Base-by-base conservation (phyloP, 148 eudicot species). In the Chenopodium quinoa region DNA sequence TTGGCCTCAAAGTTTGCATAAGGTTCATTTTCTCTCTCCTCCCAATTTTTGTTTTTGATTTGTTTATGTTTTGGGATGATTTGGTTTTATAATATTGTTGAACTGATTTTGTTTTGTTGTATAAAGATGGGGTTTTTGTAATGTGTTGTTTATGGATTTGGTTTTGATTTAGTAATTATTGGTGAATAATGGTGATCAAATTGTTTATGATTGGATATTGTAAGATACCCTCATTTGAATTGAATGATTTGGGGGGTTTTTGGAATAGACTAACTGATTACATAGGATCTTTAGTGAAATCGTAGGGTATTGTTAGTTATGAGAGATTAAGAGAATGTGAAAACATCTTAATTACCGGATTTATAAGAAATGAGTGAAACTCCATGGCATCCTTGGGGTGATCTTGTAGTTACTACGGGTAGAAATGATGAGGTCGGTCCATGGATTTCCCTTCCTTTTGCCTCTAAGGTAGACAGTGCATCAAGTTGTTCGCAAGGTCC, bases 1-100 rank as follows among this genome's bases (percentile, higher is more conserved):
- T 67, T 95, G 98, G 98, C 98, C 96, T 22, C 86, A 90, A 40
- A 93, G 97, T 80, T 88, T 95, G 90, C 90, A 90, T 60, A 95
- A 95, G 98, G 98, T 75, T 7, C 11, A 1, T 20, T 56, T 70
- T n/a, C 77, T 40, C 58, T 58, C 63, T 50, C 17, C 12, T 25
- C 0, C 12, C 0, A 12, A 52, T 14, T 25, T 16, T 4, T 37
- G 7, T 62, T 56, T 25, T 80, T 22, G 25, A 4, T 40, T 17
- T 32, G 48, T 4, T 70, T 34, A 34, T 70, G 73, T 40, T 40
- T 40, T 40, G 44, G 44, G 8, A 1, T 40, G 44, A 40, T 40
- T 40, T 40, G 44, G 44, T 40, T 40, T 40, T 40, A 40, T 40
- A 40, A 40, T 5, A 40, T 6, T 40, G 44, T 40, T 40, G 44